Evolutionary conservation across 2,329 filamentous ascomycete species (phyloP), one percentile per base, ranked within the genome.

Genomic region (Biscogniauxia mediterranea): DNA sequence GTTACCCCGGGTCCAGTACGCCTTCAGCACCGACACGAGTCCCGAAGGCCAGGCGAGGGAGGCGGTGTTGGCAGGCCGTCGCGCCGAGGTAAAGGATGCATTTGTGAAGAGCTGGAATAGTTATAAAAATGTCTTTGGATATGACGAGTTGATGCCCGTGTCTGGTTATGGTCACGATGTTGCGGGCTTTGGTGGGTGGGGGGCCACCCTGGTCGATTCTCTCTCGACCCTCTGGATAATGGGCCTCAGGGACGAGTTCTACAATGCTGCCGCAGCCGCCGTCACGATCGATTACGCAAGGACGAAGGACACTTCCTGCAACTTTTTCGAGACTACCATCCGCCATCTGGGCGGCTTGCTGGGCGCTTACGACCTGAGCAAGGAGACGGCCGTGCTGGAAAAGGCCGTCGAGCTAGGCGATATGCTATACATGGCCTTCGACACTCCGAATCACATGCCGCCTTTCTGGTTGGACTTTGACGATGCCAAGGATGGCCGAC

Each of bases 141-240:
- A 69, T 25, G 70, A 72, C 38, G 70, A 74, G 56, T 61, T 73
- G 9, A 57, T 64, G 63, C 72, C 72, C 13, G 69, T 74, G 23
- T 70, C 68, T 0, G 72, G 71, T 13, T 59, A 59, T n/a, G 69
- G 69, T 15, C 61, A 65, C 13, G 68, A 74, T 26, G 66, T 61
- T 2, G 52, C 65, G 6, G 69, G 69, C 19, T 72, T 74, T 38
- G 72, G 71, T 3, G 71, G 71, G 28, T 73, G 82, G 79, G 84
- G 79, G 0, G 85, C 85, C 2, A 87, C 85, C 0, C 71, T 88
- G 55, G 80, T 89, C 23, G 86, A 89, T 68, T 75, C 80, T 0
- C 77, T 89, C 56, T 85, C 88, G 62, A 86, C 85, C 0, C 79
- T 89, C 2, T 83, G 81, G 78, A 87, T 89, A 53, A 86, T 88